Evolutionary conservation across 2,329 filamentous ascomycete genomes (phyloP).

Genomic region (Annulohypoxylon truncatum): DNA sequence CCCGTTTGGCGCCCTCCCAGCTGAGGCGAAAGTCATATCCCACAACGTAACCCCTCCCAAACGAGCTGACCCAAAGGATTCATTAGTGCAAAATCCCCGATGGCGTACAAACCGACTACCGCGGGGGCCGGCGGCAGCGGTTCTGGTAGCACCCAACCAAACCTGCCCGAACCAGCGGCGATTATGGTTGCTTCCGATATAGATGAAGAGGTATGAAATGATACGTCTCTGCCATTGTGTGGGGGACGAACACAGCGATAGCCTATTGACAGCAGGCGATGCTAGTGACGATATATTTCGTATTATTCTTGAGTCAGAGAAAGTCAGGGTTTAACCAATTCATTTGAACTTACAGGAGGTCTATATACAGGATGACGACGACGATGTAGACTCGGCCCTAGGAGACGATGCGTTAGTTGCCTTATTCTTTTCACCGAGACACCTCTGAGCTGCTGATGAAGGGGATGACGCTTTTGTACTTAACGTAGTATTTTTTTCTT

Average conservation of each 20-base stretch:
- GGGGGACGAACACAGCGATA: not conserved
- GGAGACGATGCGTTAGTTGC: slow-evolving; percentile 46
- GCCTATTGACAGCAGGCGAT: slow-evolving; percentile 10
- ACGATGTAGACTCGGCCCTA: slow-evolving; percentile 45
- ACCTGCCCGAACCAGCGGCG: slow-evolving; percentile 22
- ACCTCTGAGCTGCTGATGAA: not conserved
- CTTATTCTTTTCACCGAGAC: not conserved
- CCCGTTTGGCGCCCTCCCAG: not conserved
- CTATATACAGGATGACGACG: slow-evolving; percentile 35
- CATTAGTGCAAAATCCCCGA: slow-evolving; percentile 17
- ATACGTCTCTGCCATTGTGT: not conserved
- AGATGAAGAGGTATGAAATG: slow-evolving; percentile 32
- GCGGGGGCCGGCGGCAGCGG: slow-evolving; percentile 13
- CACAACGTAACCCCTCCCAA: not conserved
- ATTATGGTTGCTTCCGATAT: slow-evolving; percentile 27
- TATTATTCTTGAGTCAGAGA: not conserved
- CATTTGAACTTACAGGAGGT: slow-evolving; percentile 30
- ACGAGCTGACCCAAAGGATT: slow-evolving; percentile 12
- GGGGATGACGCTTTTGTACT: not conserved
- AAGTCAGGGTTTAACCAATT: slow-evolving; percentile 20
- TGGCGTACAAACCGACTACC: slow-evolving; percentile 31
- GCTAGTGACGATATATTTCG: not conserved
- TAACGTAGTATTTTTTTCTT: not conserved
- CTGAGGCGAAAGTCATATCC: not conserved
- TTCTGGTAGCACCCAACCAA: slow-evolving; percentile 16